Evolutionary conservation across 129 eudicot species (phyloP).

Genomic region (Calendula officinalis): DNA sequence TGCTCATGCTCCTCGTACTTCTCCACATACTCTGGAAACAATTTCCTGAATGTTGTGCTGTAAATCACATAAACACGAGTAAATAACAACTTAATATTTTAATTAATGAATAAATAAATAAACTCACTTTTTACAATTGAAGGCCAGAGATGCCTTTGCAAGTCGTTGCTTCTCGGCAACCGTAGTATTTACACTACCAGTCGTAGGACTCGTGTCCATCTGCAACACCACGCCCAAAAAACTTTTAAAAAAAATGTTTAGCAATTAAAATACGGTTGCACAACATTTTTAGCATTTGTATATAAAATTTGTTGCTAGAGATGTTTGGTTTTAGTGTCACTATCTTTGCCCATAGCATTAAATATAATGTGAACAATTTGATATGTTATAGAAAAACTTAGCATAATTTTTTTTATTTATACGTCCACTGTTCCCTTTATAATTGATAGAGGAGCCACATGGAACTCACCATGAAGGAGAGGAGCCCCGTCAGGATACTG

Average conservation of each 20-base stretch:
- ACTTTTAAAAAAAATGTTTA: too few species aligned
- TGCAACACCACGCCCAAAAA: slow-evolving; percentile 9
- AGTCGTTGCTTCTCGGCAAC: slow-evolving; percentile 81
- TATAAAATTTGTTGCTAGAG: too few species aligned
- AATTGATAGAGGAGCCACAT: not conserved
- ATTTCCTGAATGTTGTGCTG: slow-evolving; percentile 43
- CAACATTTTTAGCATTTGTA: too few species aligned
- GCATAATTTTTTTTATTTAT: too few species aligned
- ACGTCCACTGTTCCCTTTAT: not conserved
- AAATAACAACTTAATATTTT: too few species aligned
- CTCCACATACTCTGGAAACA: slow-evolving; percentile 55
- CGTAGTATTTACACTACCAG: too few species aligned
- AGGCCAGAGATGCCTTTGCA: slow-evolving; percentile 88
- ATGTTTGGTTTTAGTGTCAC: too few species aligned
- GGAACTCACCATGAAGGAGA: slow-evolving; percentile 96
- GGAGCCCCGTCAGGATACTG: slow-evolving; percentile 54
- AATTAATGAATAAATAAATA: not conserved
- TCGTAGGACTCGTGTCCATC: slow-evolving; percentile 77
- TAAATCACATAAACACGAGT: not conserved
- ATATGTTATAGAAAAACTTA: too few species aligned
- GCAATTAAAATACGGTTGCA: too few species aligned
- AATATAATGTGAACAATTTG: too few species aligned
- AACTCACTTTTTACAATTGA: slow-evolving; percentile 89
- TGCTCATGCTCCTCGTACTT: slow-evolving; percentile 58
- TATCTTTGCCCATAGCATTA: too few species aligned